Conservation (phyloP, 2,329 filamentous ascomycete species). For the Thielaviopsis musarum region DNA sequence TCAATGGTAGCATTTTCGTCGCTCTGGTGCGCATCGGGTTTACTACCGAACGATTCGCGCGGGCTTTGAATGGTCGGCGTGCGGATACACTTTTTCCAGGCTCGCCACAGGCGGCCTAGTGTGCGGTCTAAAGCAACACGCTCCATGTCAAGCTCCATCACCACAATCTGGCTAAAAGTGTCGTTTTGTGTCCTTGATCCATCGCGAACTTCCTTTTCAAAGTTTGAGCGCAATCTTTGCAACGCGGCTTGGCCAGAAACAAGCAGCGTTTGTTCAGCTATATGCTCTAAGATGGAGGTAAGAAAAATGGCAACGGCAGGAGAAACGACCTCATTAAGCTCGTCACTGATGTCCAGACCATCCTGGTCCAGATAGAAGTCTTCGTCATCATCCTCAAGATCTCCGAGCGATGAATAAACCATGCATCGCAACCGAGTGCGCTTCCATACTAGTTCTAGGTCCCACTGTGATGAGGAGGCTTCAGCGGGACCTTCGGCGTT, state of each 20-base stretch:
- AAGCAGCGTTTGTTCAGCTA: conserved; percentile 82
- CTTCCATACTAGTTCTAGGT: conserved; percentile 89
- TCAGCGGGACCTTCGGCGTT: conserved; percentile 35
- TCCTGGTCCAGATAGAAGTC: conserved; percentile 75
- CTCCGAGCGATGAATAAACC: conserved; percentile 92
- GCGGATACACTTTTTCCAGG: conserved; percentile 79
- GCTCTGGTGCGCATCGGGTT: conserved; percentile 19
- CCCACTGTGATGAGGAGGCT: conserved; percentile 44
- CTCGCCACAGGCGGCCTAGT: conserved; percentile 77
- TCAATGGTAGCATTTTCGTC: not conserved
- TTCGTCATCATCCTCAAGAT: conserved; percentile 96
- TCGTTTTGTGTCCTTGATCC: conserved; percentile 29
- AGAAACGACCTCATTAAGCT: conserved; percentile 54
- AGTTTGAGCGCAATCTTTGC: conserved; percentile 42
- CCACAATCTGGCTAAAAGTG: conserved; percentile 50
- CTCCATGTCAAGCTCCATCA: conserved; percentile 86
- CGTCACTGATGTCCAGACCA: conserved; percentile 45
- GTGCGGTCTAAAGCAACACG: conserved; percentile 80
- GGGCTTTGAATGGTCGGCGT: conserved; percentile 32
- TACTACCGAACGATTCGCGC: conserved; percentile 24
- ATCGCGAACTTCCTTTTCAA: conserved; percentile 42
- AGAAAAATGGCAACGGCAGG: conserved; percentile 91
- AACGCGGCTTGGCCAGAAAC: conserved; percentile 74
- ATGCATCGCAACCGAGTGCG: conserved; percentile 84
- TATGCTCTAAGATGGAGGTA: conserved; percentile 83